Evolutionary conservation across 1,139 yeast genomes (phyloP).

Genomic region (Debaryomyces robertsiae): DNA sequence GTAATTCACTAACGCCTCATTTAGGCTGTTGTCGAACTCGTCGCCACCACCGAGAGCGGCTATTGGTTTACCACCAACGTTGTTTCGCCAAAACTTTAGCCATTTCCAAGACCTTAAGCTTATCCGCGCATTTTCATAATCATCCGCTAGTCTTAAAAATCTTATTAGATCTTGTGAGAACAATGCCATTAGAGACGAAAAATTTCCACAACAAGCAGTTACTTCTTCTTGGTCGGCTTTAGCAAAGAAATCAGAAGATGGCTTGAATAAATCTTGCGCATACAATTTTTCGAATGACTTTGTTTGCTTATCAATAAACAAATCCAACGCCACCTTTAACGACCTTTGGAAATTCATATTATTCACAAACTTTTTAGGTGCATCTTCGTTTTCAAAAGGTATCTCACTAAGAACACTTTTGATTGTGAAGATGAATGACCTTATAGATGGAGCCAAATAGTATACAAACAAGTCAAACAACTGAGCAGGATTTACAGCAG

Average conservation of each 20-base stretch:
- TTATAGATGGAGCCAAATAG: conserved; percentile 72
- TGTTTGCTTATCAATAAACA: conserved; percentile 60
- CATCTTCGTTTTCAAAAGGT: conserved; percentile 50
- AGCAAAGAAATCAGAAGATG: conserved; percentile 37
- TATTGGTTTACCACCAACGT: neutral
- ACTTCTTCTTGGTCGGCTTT: conserved; percentile 76
- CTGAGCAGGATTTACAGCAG: conserved; percentile 47
- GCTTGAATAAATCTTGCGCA: conserved; percentile 55
- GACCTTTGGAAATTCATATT: conserved; percentile 52
- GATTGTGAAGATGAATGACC: conserved; percentile 65
- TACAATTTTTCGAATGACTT: conserved; percentile 61
- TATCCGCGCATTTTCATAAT: conserved; percentile 36
- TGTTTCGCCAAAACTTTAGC: conserved; percentile 48
- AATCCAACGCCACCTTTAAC: conserved; percentile 50
- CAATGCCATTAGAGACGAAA: conserved; percentile 64
- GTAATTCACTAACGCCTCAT: conserved; percentile 42
- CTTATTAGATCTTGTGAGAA: conserved; percentile 59
- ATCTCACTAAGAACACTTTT: conserved; percentile 61
- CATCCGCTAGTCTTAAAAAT: conserved; percentile 50
- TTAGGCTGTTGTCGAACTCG: conserved; percentile 22
- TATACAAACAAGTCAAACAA: conserved; percentile 67
- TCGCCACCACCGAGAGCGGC: conserved; percentile 13
- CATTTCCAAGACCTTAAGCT: conserved; percentile 49
- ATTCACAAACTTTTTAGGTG: conserved; percentile 34
- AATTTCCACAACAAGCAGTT: conserved; percentile 84